Base-by-base conservation (phyloP, 1,284 basidiomycete species). In the Trametes hirsuta region DNA sequence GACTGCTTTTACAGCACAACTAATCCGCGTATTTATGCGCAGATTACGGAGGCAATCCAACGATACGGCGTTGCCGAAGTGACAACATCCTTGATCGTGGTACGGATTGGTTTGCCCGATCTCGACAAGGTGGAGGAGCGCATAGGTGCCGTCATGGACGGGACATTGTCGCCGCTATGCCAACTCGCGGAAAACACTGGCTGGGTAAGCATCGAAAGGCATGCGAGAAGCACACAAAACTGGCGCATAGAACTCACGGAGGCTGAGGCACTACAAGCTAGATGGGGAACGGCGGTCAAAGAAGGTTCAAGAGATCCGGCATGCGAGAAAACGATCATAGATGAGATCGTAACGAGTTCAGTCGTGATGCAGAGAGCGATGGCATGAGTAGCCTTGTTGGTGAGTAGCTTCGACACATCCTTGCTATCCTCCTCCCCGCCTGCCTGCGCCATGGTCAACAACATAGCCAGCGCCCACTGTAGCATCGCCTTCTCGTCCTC, bases 1-100 rank as follows among this genome's bases (percentile, higher is more conserved):
- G 14, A 12, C 46, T 10, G 1, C 42, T 24, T 4, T 47, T 6
- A 10, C 21, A 2, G 3, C 5, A 12, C 12, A 35, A 22, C 22
- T 45, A 52, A 51, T 42, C 3, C 37, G 9, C 41, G 44, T 46
- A 8, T 30, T 30, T 30, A 5, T 53, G 9, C 22, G 21, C 47
- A 94, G 93, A 97, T 97, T 56, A 86, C 87, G 2, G 95, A 97
- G 68, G 90, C 91, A 0, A 85, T 97, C 62, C 82, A 86, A 56
- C 83, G 91, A 58, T 95, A 94, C 68, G 95, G 95, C 4, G 81
- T 97, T 3, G 88, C 88, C 0, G 85, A 91, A 40, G 74, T 72
- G 4, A 87, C 84, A n/a, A 81, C 77, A 0, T 77, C 86, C 10
- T 77, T 96, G n/a, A 70, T 95, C 15, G 85, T 96, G 6, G 87